Evolutionary conservation across 257 asterid species (phyloP), one percentile per base, ranked within the genome.

Genomic region (Primulina huaijiensis): DNA sequence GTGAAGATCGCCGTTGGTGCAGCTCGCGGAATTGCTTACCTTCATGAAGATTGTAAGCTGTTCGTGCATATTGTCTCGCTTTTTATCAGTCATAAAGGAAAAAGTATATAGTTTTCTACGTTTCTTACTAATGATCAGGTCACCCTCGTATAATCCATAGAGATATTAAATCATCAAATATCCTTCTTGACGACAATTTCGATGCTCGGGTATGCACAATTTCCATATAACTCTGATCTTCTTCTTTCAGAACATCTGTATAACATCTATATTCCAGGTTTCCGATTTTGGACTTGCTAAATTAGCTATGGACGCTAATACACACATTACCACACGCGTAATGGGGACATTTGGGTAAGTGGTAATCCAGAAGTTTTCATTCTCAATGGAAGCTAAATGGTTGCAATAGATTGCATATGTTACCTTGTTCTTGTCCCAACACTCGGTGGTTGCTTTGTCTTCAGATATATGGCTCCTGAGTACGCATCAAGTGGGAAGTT

Each of bases 391-490:
- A 59, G 34, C 65, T 34, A 20, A 71, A 59, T 53, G 59, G 71
- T 74, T 70, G 60, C 65, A 23, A 64, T 59, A 52, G 65, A 38
- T 12, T 71, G 30, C 60, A 58, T 50, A 5, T 62, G 30, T 65
- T 40, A 12, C 31, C 29, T 68, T 68, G 23, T 58, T 9, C 20
- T 35, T 14, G 50, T 62, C 66, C 71, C 43, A 61, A 57, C 50
- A 65, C 60, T 6, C 1, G 63, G 14, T 70, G 37, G n/a, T 40
- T 14, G 65, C 70, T 77, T 56, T 38, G 19, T 66, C 10, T 71
- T 82, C 89, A 92, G 98, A 69, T 92, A 92, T 84, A 86, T 92
- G 98, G 98, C 98, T 75, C 98, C 98, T 37, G 98, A 92, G 77
- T 92, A 92, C 81, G 97, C 98, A 81, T 81, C 92, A 38, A 92